Conservation (phyloP, 257 asterid species). For the Gentiana straminea region DNA sequence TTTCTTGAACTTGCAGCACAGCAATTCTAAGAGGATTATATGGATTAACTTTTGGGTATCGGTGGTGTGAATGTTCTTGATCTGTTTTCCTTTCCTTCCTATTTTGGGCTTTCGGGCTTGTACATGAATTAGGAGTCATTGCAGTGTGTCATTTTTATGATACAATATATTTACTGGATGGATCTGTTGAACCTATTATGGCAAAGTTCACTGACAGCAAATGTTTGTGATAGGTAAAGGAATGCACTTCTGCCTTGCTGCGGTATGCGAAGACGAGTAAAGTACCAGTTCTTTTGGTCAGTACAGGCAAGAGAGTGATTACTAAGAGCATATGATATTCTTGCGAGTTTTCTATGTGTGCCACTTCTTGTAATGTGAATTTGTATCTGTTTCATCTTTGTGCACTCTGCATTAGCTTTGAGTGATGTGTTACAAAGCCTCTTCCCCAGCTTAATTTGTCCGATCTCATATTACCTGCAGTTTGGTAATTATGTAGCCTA, state of each 20-base stretch:
- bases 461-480: neutral
- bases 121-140: too few relatives aligned
- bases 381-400: neutral
- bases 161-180: too few relatives aligned
- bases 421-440: neutral
- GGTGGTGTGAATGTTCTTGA: neutral
- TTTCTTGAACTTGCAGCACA: neutral
- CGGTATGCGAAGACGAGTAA: slow-evolving; percentile 85
- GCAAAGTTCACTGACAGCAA: neutral
- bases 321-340: neutral
- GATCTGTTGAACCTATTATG: slow-evolving; percentile 6
- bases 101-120: neutral
- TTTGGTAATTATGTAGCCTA: too few relatives aligned
- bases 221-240: slow-evolving; percentile 58
- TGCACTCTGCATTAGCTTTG: neutral
- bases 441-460: neutral
- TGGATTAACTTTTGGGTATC: neutral
- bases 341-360: neutral
- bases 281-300: slow-evolving; percentile 77
- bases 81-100: neutral
- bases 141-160: too few relatives aligned
- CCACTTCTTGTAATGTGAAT: neutral
- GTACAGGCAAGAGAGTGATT: slow-evolving; percentile 10
- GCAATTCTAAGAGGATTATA: too few relatives aligned
- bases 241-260: slow-evolving; percentile 85